phyloP scores from a whole-genome alignment of 495 filamentous ascomycete genomes.

The Saxophila tyrrhenica region DNA sequence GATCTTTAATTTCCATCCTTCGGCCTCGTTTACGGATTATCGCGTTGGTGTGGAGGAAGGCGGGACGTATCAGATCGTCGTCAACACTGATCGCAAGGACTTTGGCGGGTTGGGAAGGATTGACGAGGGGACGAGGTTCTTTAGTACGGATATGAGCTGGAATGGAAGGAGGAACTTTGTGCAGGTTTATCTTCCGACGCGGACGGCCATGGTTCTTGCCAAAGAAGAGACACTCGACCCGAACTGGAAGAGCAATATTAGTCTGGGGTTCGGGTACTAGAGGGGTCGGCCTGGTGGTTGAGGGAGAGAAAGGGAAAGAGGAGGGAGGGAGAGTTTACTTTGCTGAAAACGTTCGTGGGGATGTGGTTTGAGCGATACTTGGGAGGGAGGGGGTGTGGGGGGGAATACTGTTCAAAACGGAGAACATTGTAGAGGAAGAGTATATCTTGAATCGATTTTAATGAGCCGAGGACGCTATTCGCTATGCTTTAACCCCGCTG shows the following conservation, averaged over 20 bases:
- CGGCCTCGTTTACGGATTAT: conserved; percentile 83
- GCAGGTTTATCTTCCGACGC: conserved; percentile 80
- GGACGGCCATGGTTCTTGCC: conserved; percentile 56
- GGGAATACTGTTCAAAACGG: too few relatives aligned
- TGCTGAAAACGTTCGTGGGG: too few relatives aligned
- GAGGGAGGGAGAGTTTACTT: background rate
- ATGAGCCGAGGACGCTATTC: too few relatives aligned
- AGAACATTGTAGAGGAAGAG: too few relatives aligned
- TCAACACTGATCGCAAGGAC: conserved; percentile 66
- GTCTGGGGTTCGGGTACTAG: conserved; percentile 3
- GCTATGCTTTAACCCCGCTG: too few relatives aligned
- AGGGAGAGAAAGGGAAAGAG: background rate
- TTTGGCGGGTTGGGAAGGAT: conserved; percentile 75
- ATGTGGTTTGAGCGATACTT: too few relatives aligned
- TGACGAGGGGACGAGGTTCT: conserved; percentile 68
- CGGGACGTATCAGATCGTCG: conserved; percentile 79
- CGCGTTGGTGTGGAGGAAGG: conserved; percentile 72
- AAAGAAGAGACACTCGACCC: conserved; percentile 13
- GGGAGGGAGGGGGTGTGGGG: too few relatives aligned
- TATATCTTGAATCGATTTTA: too few relatives aligned
- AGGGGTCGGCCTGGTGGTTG: background rate
- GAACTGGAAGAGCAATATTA: conserved; percentile 8
- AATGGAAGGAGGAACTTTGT: conserved; percentile 79
- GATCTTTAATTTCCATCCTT: conserved; percentile 92
- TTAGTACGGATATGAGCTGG: conserved; percentile 81